Evolutionary conservation across 2,329 filamentous ascomycete species (phyloP).

Genomic region (Coleophoma crateriformis): DNA sequence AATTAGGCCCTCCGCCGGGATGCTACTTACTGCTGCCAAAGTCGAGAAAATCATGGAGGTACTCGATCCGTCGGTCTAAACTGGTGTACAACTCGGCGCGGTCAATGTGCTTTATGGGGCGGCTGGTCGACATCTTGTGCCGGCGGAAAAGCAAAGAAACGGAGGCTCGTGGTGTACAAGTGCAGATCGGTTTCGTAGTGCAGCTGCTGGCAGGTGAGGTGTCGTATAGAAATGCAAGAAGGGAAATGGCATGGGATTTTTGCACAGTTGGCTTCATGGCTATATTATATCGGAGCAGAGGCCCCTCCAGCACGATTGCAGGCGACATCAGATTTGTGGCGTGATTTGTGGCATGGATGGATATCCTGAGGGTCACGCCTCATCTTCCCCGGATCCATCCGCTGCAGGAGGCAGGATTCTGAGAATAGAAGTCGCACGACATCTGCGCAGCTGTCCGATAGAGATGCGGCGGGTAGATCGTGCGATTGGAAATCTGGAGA

Average conservation of each 20-base stretch:
- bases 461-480: no score
- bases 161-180: background rate
- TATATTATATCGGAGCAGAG: background rate
- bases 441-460: no score
- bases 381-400: background rate
- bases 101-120: slow-evolving; percentile 10
- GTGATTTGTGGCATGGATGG: background rate
- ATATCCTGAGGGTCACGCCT: background rate
- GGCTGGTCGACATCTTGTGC: slow-evolving; percentile 4
- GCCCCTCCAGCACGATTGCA: background rate
- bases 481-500: no score
- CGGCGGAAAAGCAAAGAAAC: background rate
- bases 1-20: background rate
- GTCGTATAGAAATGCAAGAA: background rate
- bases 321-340: slow-evolving; percentile 1
- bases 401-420: background rate
- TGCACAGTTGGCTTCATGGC: background rate
- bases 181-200: background rate
- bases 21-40: slow-evolving; percentile 10
- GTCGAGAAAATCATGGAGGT: slow-evolving; percentile 21
- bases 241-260: background rate
- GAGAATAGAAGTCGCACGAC: no score
- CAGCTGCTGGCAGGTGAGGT: background rate
- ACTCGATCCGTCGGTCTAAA: slow-evolving; percentile 19
- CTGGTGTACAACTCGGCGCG: slow-evolving; percentile 14